phyloP scores from a whole-genome alignment of 2,329 filamentous ascomycete species.

The Ceratocystis papillata region DNA sequence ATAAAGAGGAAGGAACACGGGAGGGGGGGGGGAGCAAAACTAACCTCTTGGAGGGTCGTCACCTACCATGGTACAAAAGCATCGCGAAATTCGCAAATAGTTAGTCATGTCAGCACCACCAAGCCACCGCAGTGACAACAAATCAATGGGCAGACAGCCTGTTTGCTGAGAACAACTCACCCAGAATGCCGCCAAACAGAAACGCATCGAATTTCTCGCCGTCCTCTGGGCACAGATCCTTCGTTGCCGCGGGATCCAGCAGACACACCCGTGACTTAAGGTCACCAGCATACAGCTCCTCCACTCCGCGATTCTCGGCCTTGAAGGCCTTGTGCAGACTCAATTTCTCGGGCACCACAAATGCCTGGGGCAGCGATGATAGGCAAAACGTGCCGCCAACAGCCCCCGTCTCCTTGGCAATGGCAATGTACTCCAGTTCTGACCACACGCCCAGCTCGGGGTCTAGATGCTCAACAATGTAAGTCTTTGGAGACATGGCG shows the following conservation, averaged over 20 bases:
- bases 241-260: slow-evolving; percentile 71
- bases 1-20: too few species aligned
- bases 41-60: slow-evolving; percentile 85
- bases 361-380: slow-evolving; percentile 61
- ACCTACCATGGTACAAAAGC: slow-evolving; percentile 40
- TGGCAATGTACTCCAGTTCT: slow-evolving; percentile 78
- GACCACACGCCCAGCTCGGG: slow-evolving; percentile 92
- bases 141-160: background rate
- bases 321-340: slow-evolving; percentile 50
- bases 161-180: slow-evolving; percentile 39
- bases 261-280: slow-evolving; percentile 68
- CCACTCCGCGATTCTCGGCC: slow-evolving; percentile 66
- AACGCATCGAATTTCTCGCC: slow-evolving; percentile 78
- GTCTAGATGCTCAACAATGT: slow-evolving; percentile 94
- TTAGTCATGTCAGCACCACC: slow-evolving; percentile 10
- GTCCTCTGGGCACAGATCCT: slow-evolving; percentile 76
- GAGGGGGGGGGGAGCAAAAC: background rate
- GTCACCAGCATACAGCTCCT: slow-evolving; percentile 63
- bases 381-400: slow-evolving; percentile 62
- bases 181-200: slow-evolving; percentile 89
- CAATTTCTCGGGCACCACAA: slow-evolving; percentile 53
- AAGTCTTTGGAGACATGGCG: slow-evolving; percentile 41
- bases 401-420: slow-evolving; percentile 67
- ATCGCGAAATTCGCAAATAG: background rate
- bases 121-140: background rate